A percentile compares a stretch with the other conserved stretches of the same genome.
phyloP scores from a whole-genome alignment of 2,329 filamentous ascomycete species.

The Paraconiothyrium brasiliense region DNA sequence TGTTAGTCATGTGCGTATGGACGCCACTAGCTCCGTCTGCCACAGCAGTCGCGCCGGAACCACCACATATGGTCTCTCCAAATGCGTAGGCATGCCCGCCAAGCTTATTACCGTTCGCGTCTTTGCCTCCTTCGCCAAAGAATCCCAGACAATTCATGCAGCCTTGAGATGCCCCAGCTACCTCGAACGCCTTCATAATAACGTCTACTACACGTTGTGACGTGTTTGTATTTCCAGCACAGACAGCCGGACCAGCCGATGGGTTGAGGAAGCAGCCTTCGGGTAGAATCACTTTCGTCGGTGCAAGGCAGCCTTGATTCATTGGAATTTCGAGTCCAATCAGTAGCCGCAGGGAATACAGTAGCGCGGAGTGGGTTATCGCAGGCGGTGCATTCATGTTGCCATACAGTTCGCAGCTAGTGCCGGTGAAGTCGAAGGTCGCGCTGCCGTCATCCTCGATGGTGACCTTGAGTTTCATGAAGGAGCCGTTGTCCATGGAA shows the following conservation, averaged over 20 bases:
- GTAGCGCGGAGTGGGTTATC: constrained; percentile 47
- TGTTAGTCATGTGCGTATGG: constrained; percentile 51
- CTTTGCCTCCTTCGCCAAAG: constrained; percentile 39
- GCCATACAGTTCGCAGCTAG: constrained; percentile 45
- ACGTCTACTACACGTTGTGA: constrained; percentile 46
- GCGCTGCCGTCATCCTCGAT: constrained; percentile 47
- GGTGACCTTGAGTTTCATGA: constrained; percentile 45
- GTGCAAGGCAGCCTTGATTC: constrained; percentile 45
- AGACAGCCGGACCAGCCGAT: constrained; percentile 36
- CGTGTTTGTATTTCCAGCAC: constrained; percentile 41
- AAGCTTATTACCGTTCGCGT: constrained; percentile 27
- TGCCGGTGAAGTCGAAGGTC: constrained; percentile 54
- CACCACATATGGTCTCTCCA: constrained; percentile 50
- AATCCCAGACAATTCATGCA: constrained; percentile 38
- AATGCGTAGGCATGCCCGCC: constrained; percentile 36
- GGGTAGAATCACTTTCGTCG: constrained; percentile 38
- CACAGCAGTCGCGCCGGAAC: constrained; percentile 42
- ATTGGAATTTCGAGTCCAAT: constrained; percentile 45
- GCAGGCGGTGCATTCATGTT: constrained; percentile 51
- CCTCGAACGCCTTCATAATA: constrained; percentile 42
- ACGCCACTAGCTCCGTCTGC: constrained; percentile 46
- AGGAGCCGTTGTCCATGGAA: constrained; percentile 54
- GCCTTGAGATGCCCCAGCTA: constrained; percentile 42
- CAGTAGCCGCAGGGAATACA: constrained; percentile 41
- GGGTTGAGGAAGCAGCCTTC: constrained; percentile 41